phyloP scores from a whole-genome alignment of 805 yeast genomes.

The Geotrichum ghanense region DNA sequence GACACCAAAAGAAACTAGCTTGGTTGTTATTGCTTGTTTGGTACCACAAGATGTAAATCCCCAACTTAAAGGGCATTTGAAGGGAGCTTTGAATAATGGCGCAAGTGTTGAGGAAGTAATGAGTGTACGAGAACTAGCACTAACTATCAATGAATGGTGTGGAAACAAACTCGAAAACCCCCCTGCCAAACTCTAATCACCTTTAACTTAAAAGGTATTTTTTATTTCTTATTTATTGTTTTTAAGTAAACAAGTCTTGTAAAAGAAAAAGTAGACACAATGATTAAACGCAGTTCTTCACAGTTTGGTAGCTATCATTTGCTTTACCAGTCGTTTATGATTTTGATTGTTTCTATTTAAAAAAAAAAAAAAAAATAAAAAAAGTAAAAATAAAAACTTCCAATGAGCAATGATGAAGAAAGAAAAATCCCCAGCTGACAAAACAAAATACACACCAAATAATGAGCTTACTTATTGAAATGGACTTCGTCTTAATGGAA shows the following conservation, averaged over 20 bases:
- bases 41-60: slow-evolving; percentile 92
- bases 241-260: no score
- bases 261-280: no score
- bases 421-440: background rate
- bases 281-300: no score
- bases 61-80: slow-evolving; percentile 80
- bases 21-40: slow-evolving; percentile 66
- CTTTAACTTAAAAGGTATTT: background rate
- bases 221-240: no score
- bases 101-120: slow-evolving; percentile 52
- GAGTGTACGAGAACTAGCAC: slow-evolving; percentile 48
- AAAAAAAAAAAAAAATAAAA: background rate
- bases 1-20: slow-evolving; percentile 56
- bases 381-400: background rate
- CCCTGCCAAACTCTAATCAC: slow-evolving; percentile 39
- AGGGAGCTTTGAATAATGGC: slow-evolving; percentile 76
- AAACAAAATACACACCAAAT: background rate
- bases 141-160: slow-evolving; percentile 61
- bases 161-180: slow-evolving; percentile 51
- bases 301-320: no score
- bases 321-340: no score
- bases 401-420: background rate
- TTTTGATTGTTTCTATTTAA: no score
- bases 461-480: background rate
- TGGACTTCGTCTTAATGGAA: background rate